A percentile compares a stretch with the other conserved stretches of the same genome.
These are phyloP conservation scores for Sarocladiaceae sp. DNA, from an alignment of 2,329 filamentous ascomycete genomes.

Conservation along the genomic window DNA sequence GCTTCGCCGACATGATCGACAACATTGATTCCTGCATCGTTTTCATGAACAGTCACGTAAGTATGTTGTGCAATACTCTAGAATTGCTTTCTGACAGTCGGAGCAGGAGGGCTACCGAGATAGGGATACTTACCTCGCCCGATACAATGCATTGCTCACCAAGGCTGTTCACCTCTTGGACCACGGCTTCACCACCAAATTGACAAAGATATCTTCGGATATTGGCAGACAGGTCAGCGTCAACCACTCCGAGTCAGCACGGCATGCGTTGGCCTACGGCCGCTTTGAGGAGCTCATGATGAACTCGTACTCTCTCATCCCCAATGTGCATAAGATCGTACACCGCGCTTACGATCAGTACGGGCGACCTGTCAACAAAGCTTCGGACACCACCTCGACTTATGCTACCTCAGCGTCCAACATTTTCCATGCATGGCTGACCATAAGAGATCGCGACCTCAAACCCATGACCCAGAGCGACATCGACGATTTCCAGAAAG, in stretches of 20 bases:
- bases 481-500: constrained; percentile 46
- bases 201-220: constrained; percentile 49
- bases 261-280: constrained; percentile 53
- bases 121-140: constrained; percentile 77
- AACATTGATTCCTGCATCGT: constrained; percentile 86
- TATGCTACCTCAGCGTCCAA: constrained; percentile 49
- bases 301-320: constrained; percentile 49
- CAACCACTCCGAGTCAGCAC: constrained; percentile 52
- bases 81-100: not conserved
- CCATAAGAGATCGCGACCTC: constrained; percentile 46
- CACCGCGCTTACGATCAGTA: constrained; percentile 45
- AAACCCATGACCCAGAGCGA: constrained; percentile 48
- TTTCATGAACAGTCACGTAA: constrained; percentile 83
- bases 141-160: constrained; percentile 75
- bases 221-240: constrained; percentile 46
- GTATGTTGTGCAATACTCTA: constrained; percentile 20
- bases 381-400: constrained; percentile 28
- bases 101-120: constrained; percentile 73
- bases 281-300: constrained; percentile 53
- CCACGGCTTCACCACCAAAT: constrained; percentile 45
- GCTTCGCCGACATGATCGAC: constrained; percentile 81
- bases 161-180: constrained; percentile 58
- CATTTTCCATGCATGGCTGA: constrained; percentile 48
- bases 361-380: constrained; percentile 37
- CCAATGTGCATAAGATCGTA: constrained; percentile 48